Conservation (phyloP, 441 rosid genomes). For the California macrophylla region DNA sequence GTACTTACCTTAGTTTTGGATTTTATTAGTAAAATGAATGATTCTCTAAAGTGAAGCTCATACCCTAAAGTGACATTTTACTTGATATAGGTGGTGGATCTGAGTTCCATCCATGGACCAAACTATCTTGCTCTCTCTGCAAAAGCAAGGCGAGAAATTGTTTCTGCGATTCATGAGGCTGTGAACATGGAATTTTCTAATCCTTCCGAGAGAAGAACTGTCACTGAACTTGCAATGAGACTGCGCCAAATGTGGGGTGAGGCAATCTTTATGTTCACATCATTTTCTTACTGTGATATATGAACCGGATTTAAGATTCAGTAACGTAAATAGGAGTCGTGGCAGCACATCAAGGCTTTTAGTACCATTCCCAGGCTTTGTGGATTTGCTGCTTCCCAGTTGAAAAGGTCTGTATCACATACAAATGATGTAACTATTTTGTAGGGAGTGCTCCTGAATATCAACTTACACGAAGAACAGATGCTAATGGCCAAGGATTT, state of each 20-base stretch:
- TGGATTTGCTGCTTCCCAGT: no score
- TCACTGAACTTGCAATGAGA: slow-evolving; percentile 56
- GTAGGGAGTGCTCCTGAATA: slow-evolving; percentile 21
- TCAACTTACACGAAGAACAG: not conserved
- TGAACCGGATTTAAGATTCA: not conserved
- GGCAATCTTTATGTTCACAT: slow-evolving; percentile 13
- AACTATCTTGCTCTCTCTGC: slow-evolving; percentile 46
- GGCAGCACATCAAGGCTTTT: not conserved
- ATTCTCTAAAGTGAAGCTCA: not conserved
- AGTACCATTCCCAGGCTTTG: no score
- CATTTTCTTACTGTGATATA: not conserved
- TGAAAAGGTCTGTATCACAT: no score
- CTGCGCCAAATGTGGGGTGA: slow-evolving; percentile 73
- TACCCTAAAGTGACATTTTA: slow-evolving; percentile 3
- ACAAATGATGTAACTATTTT: slow-evolving; percentile 3
- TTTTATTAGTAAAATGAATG: not conserved
- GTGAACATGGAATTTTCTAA: slow-evolving; percentile 53
- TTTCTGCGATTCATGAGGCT: slow-evolving; percentile 72
- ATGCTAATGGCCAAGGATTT: not conserved
- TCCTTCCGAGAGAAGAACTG: slow-evolving; percentile 53
- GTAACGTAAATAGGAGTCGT: not conserved
- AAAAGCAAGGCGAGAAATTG: slow-evolving; percentile 48
- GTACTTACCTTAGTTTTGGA: not conserved
- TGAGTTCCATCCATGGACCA: slow-evolving; percentile 62
- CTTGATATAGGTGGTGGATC: slow-evolving; percentile 54